Conservation (phyloP, 805 yeast genomes). For the Kodamaea lidongshanica region DNA sequence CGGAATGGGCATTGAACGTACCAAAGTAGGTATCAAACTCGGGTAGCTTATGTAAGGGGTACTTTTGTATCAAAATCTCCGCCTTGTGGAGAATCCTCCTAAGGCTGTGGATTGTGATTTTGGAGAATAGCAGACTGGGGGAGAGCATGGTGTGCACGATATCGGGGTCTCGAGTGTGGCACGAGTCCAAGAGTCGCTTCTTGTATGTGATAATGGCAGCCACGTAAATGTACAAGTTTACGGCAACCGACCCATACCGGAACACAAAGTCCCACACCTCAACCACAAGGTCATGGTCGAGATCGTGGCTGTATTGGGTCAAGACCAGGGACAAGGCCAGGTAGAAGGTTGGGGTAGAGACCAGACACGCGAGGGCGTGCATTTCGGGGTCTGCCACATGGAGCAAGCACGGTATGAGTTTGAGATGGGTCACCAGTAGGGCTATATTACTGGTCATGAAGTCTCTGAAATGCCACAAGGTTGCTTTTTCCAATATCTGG, state of each 20-base stretch:
- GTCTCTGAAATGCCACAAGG: slow-evolving; percentile 67
- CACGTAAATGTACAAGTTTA: slow-evolving; percentile 56
- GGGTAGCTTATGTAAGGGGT: slow-evolving; percentile 18
- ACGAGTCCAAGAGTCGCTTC: slow-evolving; percentile 32
- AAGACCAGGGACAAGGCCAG: slow-evolving; percentile 73
- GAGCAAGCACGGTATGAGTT: slow-evolving; percentile 59
- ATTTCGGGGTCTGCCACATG: slow-evolving; percentile 41
- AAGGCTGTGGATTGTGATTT: slow-evolving; percentile 23
- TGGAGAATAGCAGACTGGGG: slow-evolving; percentile 24
- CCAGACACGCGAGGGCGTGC: slow-evolving; percentile 38
- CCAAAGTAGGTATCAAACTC: slow-evolving; percentile 28
- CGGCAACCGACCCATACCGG: slow-evolving; percentile 47
- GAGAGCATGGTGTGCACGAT: slow-evolving; percentile 31
- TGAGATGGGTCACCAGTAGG: slow-evolving; percentile 59
- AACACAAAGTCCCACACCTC: slow-evolving; percentile 64
- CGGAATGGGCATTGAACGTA: slow-evolving; percentile 29
- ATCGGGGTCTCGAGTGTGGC: slow-evolving; percentile 25
- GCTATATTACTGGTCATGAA: slow-evolving; percentile 71
- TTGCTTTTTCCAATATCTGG: slow-evolving; percentile 46
- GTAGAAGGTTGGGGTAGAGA: slow-evolving; percentile 24
- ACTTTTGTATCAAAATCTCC: slow-evolving; percentile 18
- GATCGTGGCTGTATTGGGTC: slow-evolving; percentile 74
- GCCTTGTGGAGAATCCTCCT: slow-evolving; percentile 22
- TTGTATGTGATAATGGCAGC: slow-evolving; percentile 45
- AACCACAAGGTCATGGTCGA: slow-evolving; percentile 43